Base-by-base conservation (phyloP, 1,284 basidiomycete species). In the Xerocomus nothofagi region DNA sequence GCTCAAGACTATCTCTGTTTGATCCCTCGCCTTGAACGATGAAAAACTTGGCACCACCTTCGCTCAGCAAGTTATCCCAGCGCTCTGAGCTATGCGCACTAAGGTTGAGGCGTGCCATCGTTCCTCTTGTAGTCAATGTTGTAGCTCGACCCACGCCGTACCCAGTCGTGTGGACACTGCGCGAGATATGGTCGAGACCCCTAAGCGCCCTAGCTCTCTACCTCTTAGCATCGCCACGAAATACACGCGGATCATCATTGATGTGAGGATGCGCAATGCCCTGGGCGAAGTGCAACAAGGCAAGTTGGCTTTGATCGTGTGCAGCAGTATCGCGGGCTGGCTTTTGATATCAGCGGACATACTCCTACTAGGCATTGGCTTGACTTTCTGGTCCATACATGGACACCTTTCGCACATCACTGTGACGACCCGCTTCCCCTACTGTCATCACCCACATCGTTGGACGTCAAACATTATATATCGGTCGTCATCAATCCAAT, bases 171-270 rank as follows among this genome's bases (percentile, higher is more conserved):
- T 51, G 73, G 76, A 58, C 55, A 78, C 72, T 39, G 79, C 80
- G 11, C 73, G 75, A 49, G 74, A 81, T 57, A 87, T 89, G 86
- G 73, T 88, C 48, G 75, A 73, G 29, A 79, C 79, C 14, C 73
- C 88, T 51, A 73, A 75, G 54, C 76, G 80, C 44, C 78, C 84
- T 58, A 80, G 76, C 9, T 53, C 74, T 44, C 69, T 73, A 27
- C 53, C 42, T 34, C 39, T 34, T 37, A 38, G n/a, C 23, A 17
- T 60, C 52, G 48, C 45, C 39, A 33, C n/a, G 32, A 23, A n/a
- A 15, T 37, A 23, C 23, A 31, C 20, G n/a, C 36, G 24, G 15
- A 41, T 21, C 27, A 40, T 24, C 34, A 17, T 32, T 26, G 17
- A 43, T 46, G 26, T 20, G 40, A 51, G 47, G 40, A 72, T 77